phyloP scores from a whole-genome alignment of 345 rosid species.

The Eucalyptus guilfoylei region DNA sequence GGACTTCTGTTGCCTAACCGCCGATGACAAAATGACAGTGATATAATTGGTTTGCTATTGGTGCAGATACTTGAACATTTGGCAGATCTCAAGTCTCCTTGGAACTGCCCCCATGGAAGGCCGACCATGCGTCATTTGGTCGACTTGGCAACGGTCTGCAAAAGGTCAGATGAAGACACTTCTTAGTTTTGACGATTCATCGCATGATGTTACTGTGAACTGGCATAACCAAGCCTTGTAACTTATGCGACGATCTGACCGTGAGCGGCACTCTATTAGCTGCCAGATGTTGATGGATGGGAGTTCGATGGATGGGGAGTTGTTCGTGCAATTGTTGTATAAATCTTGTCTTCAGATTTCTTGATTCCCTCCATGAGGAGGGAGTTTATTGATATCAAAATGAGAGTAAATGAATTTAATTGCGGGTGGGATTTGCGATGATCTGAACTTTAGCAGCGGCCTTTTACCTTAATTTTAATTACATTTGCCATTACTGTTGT shows the following conservation, averaged over 20 bases:
- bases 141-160: constrained; percentile 45
- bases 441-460: background rate
- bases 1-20: background rate
- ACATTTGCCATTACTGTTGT: background rate
- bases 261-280: background rate
- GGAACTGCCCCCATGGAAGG: constrained; percentile 99
- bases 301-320: background rate
- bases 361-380: background rate
- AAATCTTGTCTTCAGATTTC: background rate
- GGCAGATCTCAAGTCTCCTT: constrained; percentile 82
- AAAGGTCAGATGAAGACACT: background rate
- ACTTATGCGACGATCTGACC: background rate
- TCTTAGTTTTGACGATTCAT: background rate
- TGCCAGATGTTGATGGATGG: background rate
- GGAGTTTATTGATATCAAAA: background rate
- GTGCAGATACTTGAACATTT: constrained; percentile 72
- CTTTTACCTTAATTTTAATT: background rate
- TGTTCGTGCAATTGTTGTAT: background rate
- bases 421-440: background rate
- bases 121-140: constrained; percentile 98
- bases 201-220: background rate
- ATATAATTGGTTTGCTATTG: background rate
- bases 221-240: background rate
- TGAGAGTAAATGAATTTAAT: background rate
- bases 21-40: background rate